phyloP scores from a whole-genome alignment of 306 rosid species.

The Sphenostylis stenocarpa region DNA sequence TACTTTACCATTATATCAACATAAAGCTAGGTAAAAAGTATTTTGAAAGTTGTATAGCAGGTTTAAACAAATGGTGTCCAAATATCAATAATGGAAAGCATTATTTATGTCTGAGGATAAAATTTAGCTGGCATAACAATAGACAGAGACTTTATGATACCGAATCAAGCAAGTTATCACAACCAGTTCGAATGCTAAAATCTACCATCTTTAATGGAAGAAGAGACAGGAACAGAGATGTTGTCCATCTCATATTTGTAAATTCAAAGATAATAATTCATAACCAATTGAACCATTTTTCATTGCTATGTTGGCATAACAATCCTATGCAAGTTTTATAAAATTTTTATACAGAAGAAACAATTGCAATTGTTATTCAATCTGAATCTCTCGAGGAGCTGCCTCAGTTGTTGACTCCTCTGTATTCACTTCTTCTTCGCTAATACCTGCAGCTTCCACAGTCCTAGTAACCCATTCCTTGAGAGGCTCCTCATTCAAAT shows the following conservation, averaged over 20 bases:
- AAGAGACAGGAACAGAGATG: not conserved
- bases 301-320: constrained; percentile 8
- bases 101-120: not conserved
- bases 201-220: not conserved
- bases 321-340: constrained; percentile 12
- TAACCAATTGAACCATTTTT: constrained; percentile 13
- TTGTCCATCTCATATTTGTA: not conserved
- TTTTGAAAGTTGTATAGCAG: not conserved
- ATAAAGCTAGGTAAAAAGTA: not conserved
- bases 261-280: not conserved
- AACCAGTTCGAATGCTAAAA: constrained; percentile 1
- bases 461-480: constrained; percentile 91
- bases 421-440: constrained; percentile 52
- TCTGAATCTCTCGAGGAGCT: constrained; percentile 76
- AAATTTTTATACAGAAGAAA: constrained; percentile 1
- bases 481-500: constrained; percentile 89
- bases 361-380: constrained; percentile 51
- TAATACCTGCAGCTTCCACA: constrained; percentile 72
- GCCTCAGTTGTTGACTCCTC: constrained; percentile 52
- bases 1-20: not conserved
- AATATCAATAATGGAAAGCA: not conserved
- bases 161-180: constrained; percentile 10
- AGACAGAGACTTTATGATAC: not conserved
- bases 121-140: constrained; percentile 3
- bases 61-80: not conserved